Base-by-base conservation (phyloP, 2,329 filamentous ascomycete species). In the Lachnellula hyalina region DNA sequence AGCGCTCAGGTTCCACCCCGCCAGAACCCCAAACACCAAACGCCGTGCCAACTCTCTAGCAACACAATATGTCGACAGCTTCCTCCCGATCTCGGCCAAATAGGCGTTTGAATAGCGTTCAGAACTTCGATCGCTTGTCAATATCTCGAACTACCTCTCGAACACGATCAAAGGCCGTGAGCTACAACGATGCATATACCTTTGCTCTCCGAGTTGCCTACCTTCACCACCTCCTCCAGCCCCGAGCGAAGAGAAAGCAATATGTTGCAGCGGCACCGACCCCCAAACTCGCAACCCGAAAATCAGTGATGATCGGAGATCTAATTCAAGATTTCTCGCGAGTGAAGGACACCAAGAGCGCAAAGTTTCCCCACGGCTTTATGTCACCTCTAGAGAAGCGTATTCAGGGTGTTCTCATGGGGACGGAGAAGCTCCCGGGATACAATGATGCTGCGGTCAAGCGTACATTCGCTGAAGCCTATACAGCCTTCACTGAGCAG, bases 401-500 rank as follows among this genome's bases (percentile, higher is more conserved):
- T 19, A 60, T 70, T 42, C 65, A 68, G 57, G 65, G 65, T 36
- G 67, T 70, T 9, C 74, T 97, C 65, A 83, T 86, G 64, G 91
- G 92, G 40, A 87, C 80, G 58, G 94, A 97, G 74, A 85, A 79
- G 63, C 81, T 93, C 68, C 90, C 89, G 14, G 94, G 95, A 67
- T 99, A 88, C 73, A 89, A 87, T 68, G 94, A 99, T 75, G 79
- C 89, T n/a, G 78, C 87, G 25, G 86, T 99, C 61, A 96, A 96
- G 74, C 83, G 93, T 58, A 95, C 90, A 2, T 99, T 99, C 74
- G 94, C 90, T 53, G 89, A 90, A 61, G 96, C 96, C 61, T 87
- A 96, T 69, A 96, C 93, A 56, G 88, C 90, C 54, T 89, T 99
- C 70, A 96, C 93, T 64, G 90, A 95, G 59, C 85, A 86, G 58